Evolutionary conservation across 768 basidiomycete genomes (phyloP), one percentile per base, ranked within the genome.

Genomic region (Neoboletus subvelutipes): DNA sequence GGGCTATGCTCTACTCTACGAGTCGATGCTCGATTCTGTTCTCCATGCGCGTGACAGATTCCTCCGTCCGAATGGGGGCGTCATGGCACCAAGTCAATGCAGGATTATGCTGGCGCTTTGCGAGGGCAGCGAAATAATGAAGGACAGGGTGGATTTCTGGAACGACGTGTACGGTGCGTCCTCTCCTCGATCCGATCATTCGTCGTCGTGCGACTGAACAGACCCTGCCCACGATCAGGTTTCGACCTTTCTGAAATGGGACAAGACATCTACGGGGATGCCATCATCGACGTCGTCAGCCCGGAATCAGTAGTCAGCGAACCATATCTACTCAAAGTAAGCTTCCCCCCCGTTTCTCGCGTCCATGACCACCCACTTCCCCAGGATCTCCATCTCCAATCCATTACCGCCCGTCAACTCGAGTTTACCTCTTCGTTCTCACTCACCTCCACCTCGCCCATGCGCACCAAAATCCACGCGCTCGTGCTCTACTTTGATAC

Each of bases 11-110:
- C 77, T 93, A 24, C 80, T 98, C 22, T 98, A 98, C 72, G 96
- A 99, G 73, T 92, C 90, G 42, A 98, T 99, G 96, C 82, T 98
- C 34, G 96, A 98, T 71, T 96, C 94, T 2, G 96, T 99, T 18
- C 77, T 99, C 20, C 75, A 77, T 58, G 96, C 96, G 0, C 82
- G 96, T 18, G 94, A 98, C 71, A 81, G 88, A 22, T 98, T 93
- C 75, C 78, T 98, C 33, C 77, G 77, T 47, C 83, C 86, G 0
- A 73, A 69, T 1, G 82, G 73, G 5, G 94, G 95, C 1, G 75
- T 97, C 26, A 88, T 98, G 87, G 93, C 90, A 1, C 95, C 96
- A 0, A 92, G 88, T 61, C 92, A 98, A 62, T 90, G 86, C 60
- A 80, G 84, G 66, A 90, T 98, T 77, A 83, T 90, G 77, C 73